phyloP scores from a whole-genome alignment of 306 rosid species.

The Pterocarpus santalinus region DNA sequence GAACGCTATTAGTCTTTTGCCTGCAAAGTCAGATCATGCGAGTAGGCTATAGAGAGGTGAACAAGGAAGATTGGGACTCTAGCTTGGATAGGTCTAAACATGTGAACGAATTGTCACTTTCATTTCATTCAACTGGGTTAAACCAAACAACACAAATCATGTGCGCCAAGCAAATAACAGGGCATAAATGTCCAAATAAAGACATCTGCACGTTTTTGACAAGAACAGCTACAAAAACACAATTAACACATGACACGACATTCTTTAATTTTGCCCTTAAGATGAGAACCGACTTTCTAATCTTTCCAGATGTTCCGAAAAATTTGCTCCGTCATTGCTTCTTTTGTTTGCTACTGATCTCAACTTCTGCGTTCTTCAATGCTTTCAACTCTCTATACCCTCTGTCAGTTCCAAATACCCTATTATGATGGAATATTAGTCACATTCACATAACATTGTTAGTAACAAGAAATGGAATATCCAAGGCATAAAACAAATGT shows the following conservation, averaged over 20 bases:
- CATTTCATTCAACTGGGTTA: not conserved
- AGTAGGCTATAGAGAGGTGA: no score
- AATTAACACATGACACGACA: constrained; percentile 40
- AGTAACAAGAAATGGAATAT: not conserved
- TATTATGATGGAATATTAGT: constrained; percentile 29
- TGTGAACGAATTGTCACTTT: not conserved
- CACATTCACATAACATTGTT: constrained; percentile 8
- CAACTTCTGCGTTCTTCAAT: constrained; percentile 54
- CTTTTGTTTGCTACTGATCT: constrained; percentile 51
- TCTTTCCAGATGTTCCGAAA: constrained; percentile 33
- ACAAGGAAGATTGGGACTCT: no score
- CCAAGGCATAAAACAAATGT: not conserved
- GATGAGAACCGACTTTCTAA: constrained; percentile 35
- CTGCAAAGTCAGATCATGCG: no score
- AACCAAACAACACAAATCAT: not conserved
- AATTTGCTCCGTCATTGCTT: constrained; percentile 19
- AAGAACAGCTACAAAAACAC: constrained; percentile 39
- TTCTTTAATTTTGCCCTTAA: constrained; percentile 37
- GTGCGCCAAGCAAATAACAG: constrained; percentile 30
- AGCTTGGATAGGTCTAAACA: not conserved
- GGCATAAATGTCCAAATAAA: constrained; percentile 31
- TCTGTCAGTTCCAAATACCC: constrained; percentile 78
- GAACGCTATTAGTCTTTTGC: no score
- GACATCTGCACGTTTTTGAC: constrained; percentile 48
- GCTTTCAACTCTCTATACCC: constrained; percentile 80